Evolutionary conservation across 164 flowering plant species (phyloP).

Genomic region (Vitis labrusca): DNA sequence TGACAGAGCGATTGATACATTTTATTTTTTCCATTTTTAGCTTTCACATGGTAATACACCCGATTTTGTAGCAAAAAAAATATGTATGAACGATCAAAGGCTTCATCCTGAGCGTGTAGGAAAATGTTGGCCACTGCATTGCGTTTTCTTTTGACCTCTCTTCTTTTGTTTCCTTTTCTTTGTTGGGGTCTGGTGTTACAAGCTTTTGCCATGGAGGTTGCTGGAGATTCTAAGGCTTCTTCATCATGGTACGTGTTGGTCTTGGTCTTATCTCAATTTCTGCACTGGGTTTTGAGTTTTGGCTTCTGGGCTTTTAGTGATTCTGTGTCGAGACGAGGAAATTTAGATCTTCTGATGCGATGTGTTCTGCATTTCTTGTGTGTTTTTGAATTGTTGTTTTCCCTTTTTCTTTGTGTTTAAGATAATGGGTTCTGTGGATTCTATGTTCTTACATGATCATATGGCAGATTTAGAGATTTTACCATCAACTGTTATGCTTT

Average conservation of each 20-base stretch:
- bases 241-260: conserved; percentile 12
- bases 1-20: no score
- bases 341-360: neutral
- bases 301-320: neutral
- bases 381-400: neutral
- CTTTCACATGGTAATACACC: neutral
- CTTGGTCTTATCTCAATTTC: neutral
- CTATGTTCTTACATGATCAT: neutral
- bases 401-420: neutral
- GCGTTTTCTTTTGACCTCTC: neutral
- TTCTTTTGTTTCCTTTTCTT: neutral
- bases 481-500: neutral
- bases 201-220: conserved; percentile 10
- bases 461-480: no score
- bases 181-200: neutral
- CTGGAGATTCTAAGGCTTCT: neutral
- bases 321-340: neutral
- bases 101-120: no score
- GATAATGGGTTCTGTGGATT: neutral
- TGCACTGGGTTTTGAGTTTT: neutral
- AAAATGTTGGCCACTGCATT: neutral
- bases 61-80: neutral
- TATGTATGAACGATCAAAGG: no score
- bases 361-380: neutral
- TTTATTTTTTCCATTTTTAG: no score